Conservation (phyloP, 2,329 filamentous ascomycete genomes). For the Pyrenophora seminiperda region DNA sequence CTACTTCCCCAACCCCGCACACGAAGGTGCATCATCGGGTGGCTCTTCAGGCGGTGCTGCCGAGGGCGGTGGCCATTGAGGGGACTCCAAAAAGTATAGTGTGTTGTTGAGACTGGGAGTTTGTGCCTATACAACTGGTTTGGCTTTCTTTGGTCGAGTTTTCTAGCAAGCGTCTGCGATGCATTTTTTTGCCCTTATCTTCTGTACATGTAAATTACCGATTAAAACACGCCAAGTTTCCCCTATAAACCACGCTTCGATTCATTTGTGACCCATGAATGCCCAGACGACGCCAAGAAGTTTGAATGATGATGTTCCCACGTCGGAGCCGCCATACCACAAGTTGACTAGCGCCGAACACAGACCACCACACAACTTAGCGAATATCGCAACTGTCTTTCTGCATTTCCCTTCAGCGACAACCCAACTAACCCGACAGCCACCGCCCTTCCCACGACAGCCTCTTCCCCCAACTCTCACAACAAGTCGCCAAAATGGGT, state of each 20-base stretch:
- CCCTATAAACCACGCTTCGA: background rate
- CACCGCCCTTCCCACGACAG: constrained; percentile 30
- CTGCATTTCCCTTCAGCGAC: constrained; percentile 26
- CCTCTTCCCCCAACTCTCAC: constrained; percentile 29
- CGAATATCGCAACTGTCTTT: constrained; percentile 17
- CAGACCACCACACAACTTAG: constrained; percentile 26
- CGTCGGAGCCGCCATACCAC: background rate
- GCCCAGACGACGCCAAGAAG: background rate
- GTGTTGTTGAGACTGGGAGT: constrained; percentile 4
- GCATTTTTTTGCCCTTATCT: constrained; percentile 4
- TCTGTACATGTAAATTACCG: constrained; percentile 16
- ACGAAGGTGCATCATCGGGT: constrained; percentile 19
- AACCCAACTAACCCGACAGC: constrained; percentile 39
- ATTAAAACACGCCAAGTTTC: constrained; percentile 17
- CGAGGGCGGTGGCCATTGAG: constrained; percentile 8
- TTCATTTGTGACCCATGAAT: background rate
- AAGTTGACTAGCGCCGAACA: constrained; percentile 2
- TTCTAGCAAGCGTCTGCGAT: constrained; percentile 14
- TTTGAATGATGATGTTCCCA: background rate
- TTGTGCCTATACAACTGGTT: background rate
- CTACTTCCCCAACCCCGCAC: constrained; percentile 62
- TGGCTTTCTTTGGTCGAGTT: background rate
- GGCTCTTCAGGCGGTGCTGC: background rate
- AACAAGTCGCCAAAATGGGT: constrained; percentile 56
- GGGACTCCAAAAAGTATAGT: background rate